Evolutionary conservation across 1,139 yeast genomes (phyloP).

Genomic region (Diutina sp.): DNA sequence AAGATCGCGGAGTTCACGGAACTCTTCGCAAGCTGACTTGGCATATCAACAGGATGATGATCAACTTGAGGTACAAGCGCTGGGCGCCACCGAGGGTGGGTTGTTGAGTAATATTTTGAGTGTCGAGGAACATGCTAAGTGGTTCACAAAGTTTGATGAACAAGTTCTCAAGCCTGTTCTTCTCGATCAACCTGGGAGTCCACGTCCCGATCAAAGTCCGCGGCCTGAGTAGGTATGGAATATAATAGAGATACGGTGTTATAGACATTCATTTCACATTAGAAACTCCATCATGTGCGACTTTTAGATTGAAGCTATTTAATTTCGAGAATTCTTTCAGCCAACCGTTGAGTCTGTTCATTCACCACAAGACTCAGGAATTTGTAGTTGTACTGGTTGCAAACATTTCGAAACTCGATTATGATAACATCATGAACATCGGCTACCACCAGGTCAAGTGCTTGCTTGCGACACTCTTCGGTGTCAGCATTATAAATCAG

Average conservation of each 20-base stretch:
- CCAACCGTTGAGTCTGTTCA: slow-evolving; percentile 36
- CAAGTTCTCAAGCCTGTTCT: slow-evolving; percentile 93
- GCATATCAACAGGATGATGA: slow-evolving; percentile 14
- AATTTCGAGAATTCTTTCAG: slow-evolving; percentile 54
- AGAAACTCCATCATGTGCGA: background rate
- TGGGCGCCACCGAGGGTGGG: slow-evolving; percentile 12
- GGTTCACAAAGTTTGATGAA: slow-evolving; percentile 92
- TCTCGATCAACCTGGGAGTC: slow-evolving; percentile 31
- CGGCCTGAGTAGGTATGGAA: slow-evolving; percentile 2
- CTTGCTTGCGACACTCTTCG: slow-evolving; percentile 11
- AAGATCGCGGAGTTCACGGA: background rate
- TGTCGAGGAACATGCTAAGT: slow-evolving; percentile 70
- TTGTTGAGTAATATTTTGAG: slow-evolving; percentile 31
- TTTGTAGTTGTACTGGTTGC: slow-evolving; percentile 47
- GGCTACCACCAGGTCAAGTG: slow-evolving; percentile 29
- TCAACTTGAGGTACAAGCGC: slow-evolving; percentile 22
- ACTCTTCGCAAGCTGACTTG: background rate
- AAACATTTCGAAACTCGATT: slow-evolving; percentile 50
- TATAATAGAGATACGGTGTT: slow-evolving; percentile 5
- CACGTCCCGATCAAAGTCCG: slow-evolving; percentile 9
- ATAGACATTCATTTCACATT: background rate
- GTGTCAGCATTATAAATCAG: slow-evolving; percentile 29
- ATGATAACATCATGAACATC: slow-evolving; percentile 50
- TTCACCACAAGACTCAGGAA: slow-evolving; percentile 53
- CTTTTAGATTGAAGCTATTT: background rate